Percentiles rank a stretch among this genome's conserved stretches.
Evolutionary conservation across 2,329 filamentous ascomycete genomes (phyloP).

Genomic region (Trichophyton rubrum): DNA sequence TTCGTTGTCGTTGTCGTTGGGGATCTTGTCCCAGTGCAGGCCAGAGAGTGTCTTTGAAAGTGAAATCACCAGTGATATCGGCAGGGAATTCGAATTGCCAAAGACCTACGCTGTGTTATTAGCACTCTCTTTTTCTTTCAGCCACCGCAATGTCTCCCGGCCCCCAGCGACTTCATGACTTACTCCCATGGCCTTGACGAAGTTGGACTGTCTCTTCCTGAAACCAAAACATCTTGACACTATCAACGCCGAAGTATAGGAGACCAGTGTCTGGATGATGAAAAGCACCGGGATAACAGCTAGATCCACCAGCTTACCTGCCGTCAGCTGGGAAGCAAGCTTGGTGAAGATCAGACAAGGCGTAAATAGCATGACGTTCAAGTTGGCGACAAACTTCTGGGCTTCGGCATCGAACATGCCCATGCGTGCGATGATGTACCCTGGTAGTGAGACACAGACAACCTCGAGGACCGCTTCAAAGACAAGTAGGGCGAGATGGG

Average conservation of each 20-base stretch:
- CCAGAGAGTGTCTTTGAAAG: conserved; percentile 84
- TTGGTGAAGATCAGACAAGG: conserved; percentile 98
- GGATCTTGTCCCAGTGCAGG: conserved; percentile 83
- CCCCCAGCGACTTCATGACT: conserved; percentile 17
- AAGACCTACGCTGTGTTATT: conserved; percentile 51
- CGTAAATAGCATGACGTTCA: conserved; percentile 93
- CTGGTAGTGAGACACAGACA: conserved; percentile 84
- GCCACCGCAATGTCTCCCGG: too few species aligned
- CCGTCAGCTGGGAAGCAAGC: conserved; percentile 83
- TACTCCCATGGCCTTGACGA: conserved; percentile 88
- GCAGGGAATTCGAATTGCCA: conserved; percentile 94
- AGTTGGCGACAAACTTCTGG: conserved; percentile 91
- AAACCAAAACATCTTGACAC: conserved; percentile 69
- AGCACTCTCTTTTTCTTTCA: conserved; percentile 8
- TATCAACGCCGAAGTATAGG: conserved; percentile 60
- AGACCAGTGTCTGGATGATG: conserved; percentile 72
- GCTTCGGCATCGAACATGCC: conserved; percentile 92
- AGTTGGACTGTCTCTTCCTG: conserved; percentile 75
- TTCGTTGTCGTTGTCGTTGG: conserved; percentile 87
- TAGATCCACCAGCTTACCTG: conserved; percentile 77
- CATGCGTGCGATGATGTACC: conserved; percentile 78
- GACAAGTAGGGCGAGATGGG: conserved; percentile 63
- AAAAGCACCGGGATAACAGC: conserved; percentile 95
- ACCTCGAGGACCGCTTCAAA: conserved; percentile 93
- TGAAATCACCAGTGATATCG: conserved; percentile 89